Evolutionary conservation across 2,329 filamentous ascomycete genomes (phyloP).

Genomic region (Neonectria neomacrospora): DNA sequence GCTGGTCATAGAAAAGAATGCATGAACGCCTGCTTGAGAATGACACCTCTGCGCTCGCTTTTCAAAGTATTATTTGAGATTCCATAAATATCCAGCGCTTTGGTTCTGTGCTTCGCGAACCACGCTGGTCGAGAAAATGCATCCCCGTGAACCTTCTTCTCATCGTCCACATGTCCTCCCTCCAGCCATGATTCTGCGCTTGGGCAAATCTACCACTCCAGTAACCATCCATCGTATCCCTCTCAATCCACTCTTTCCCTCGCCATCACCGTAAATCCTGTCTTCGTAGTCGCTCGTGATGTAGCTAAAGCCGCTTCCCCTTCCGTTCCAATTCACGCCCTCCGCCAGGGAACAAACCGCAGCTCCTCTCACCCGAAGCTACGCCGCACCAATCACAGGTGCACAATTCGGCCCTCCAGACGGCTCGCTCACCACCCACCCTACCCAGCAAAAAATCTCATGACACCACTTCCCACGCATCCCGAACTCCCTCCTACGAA

Average conservation of each 20-base stretch:
- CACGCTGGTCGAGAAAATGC: not conserved
- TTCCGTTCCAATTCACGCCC: not conserved
- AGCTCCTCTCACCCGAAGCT: constrained; percentile 50
- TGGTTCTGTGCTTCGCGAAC: not conserved
- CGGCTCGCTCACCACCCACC: constrained; percentile 17
- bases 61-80: not conserved
- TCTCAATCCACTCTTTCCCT: not conserved
- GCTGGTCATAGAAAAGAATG: too few species aligned
- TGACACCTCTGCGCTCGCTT: too few species aligned
- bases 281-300: not conserved
- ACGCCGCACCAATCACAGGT: constrained; percentile 50
- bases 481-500: constrained; percentile 33
- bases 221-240: not conserved
- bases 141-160: not conserved
- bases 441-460: constrained; percentile 51
- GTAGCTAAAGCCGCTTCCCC: not conserved
- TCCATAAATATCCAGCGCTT: not conserved
- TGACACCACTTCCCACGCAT: constrained; percentile 47
- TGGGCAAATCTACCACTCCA: not conserved
- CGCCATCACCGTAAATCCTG: not conserved
- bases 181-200: not conserved
- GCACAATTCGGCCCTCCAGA: constrained; percentile 44
- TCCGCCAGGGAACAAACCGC: constrained; percentile 1
- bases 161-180: not conserved
- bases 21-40: too few species aligned